Percentiles rank a stretch among this genome's conserved stretches.
Conservation (phyloP, 2,329 filamentous ascomycete genomes). For the Pyrenochaeta sp. region DNA sequence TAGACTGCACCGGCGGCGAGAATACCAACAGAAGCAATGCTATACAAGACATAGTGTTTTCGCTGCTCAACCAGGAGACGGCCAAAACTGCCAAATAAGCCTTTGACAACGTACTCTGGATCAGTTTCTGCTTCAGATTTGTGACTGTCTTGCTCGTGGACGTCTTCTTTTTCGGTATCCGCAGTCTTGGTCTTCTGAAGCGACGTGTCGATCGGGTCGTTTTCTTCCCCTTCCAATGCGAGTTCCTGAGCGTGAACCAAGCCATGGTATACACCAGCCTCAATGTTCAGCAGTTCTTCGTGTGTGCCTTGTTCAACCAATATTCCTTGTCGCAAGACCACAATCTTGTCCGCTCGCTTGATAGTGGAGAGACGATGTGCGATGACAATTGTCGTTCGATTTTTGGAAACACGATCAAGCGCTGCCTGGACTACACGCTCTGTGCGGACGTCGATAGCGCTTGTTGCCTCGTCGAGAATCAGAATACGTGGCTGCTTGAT, state of each 20-base stretch:
- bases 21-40: conserved; percentile 35
- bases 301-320: conserved; percentile 80
- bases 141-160: conserved; percentile 7
- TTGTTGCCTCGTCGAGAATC: conserved; percentile 79
- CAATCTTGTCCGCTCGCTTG: conserved; percentile 78
- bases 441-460: conserved; percentile 66
- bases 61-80: conserved; percentile 45
- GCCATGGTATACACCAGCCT: conserved; percentile 69
- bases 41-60: conserved; percentile 43
- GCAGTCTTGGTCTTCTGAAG: conserved; percentile 25
- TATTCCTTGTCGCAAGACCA: conserved; percentile 75
- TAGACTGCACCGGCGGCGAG: conserved; percentile 46
- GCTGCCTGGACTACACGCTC: conserved; percentile 64
- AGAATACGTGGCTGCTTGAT: conserved; percentile 71
- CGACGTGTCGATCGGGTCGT: conserved; percentile 20
- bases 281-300: conserved; percentile 68
- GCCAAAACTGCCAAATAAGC: conserved; percentile 43
- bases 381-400: conserved; percentile 76
- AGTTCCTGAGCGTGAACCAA: conserved; percentile 64
- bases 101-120: conserved; percentile 37
- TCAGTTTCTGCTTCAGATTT: conserved; percentile 21
- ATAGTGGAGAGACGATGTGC: conserved; percentile 80
- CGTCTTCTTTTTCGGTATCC: conserved; percentile 16
- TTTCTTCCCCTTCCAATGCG: conserved; percentile 31
- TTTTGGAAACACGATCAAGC: conserved; percentile 66